These are phyloP conservation scores for Scenedesmus sp. DNA, from an alignment of 163 green algal genomes.

Conservation along the genomic window DNA sequence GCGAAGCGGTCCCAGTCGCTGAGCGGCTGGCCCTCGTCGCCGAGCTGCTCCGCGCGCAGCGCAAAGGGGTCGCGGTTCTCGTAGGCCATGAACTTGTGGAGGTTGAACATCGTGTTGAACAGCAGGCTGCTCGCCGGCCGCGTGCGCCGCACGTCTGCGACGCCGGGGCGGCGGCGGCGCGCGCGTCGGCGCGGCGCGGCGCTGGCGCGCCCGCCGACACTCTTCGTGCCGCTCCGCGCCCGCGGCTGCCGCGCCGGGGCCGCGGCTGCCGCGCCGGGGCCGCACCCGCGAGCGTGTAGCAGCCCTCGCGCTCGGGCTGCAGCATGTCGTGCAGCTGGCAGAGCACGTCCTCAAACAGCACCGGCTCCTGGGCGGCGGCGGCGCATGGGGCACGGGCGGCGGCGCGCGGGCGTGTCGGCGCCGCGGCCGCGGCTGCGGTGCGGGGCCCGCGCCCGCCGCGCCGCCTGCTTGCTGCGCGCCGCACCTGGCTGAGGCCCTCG, in stretches of 20 bases:
- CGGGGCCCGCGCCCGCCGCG: too few relatives aligned
- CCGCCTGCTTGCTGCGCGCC: background rate
- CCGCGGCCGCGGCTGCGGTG: too few relatives aligned
- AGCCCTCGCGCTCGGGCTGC: slow-evolving; percentile 37
- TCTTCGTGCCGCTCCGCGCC: too few relatives aligned
- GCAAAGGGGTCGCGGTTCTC: slow-evolving; percentile 96
- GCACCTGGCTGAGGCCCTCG: slow-evolving; percentile 81
- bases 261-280: too few relatives aligned
- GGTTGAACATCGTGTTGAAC: slow-evolving; percentile 99
- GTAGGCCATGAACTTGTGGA: slow-evolving; percentile 97
- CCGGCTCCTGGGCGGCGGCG: slow-evolving; percentile 78
- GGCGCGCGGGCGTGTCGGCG: too few relatives aligned
- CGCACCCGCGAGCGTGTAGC: slow-evolving; percentile 48
- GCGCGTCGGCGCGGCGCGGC: too few relatives aligned
- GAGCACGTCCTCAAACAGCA: slow-evolving; percentile 96
- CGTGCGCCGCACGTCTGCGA: slow-evolving; percentile 84
- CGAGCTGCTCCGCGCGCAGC: slow-evolving; percentile 66
- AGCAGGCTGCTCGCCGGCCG: slow-evolving; percentile 83
- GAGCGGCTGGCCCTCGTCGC: slow-evolving; percentile 47
- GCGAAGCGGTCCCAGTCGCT: slow-evolving; percentile 44
- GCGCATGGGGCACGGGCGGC: too few relatives aligned
- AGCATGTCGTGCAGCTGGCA: slow-evolving; percentile 99
- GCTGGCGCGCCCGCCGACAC: too few relatives aligned
- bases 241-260: too few relatives aligned
- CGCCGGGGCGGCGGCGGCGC: too few relatives aligned